These are phyloP conservation scores for Plicaturopsis crispa DNA, from an alignment of 768 basidiomycete genomes.

Conservation along the genomic window DNA sequence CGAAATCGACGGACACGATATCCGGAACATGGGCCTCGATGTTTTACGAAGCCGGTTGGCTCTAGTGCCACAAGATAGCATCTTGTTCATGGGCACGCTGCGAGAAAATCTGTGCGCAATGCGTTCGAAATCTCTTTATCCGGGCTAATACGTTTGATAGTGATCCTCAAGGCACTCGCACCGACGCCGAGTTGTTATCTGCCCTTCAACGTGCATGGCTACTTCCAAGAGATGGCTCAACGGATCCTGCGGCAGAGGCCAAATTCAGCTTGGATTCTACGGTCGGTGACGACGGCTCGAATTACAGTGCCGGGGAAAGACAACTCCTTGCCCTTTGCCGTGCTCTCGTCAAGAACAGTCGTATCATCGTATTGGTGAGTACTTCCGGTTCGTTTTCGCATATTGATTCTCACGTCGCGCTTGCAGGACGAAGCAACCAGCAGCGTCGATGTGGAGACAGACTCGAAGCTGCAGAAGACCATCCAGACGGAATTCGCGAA, in stretches of 20 bases:
- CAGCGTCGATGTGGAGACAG: conserved; percentile 56
- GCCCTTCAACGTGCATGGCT: conserved; percentile 56
- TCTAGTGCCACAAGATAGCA: conserved; percentile 62
- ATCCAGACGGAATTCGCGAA: conserved; percentile 53
- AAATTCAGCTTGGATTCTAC: conserved; percentile 61
- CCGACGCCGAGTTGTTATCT: conserved; percentile 57
- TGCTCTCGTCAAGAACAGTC: conserved; percentile 53
- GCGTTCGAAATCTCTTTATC: not conserved
- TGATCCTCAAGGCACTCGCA: conserved; percentile 44
- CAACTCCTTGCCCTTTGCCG: conserved; percentile 57
- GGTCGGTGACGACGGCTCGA: conserved; percentile 61
- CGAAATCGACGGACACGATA: conserved; percentile 49
- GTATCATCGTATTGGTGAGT: conserved; percentile 48
- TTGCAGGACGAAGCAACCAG: conserved; percentile 56
- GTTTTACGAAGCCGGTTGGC: conserved; percentile 45
- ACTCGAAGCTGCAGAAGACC: conserved; percentile 52
- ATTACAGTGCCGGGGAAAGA: conserved; percentile 63
- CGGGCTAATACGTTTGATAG: conserved; percentile 16
- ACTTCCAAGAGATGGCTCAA: conserved; percentile 38
- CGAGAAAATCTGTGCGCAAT: conserved; percentile 34
- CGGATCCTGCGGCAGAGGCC: conserved; percentile 41
- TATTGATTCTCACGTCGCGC: not conserved
- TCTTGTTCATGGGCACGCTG: conserved; percentile 44
- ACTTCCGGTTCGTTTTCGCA: not conserved
- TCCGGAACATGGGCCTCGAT: conserved; percentile 45